phyloP scores from a whole-genome alignment of 495 filamentous ascomycete species.

The Astrothelium macrocarpum region DNA sequence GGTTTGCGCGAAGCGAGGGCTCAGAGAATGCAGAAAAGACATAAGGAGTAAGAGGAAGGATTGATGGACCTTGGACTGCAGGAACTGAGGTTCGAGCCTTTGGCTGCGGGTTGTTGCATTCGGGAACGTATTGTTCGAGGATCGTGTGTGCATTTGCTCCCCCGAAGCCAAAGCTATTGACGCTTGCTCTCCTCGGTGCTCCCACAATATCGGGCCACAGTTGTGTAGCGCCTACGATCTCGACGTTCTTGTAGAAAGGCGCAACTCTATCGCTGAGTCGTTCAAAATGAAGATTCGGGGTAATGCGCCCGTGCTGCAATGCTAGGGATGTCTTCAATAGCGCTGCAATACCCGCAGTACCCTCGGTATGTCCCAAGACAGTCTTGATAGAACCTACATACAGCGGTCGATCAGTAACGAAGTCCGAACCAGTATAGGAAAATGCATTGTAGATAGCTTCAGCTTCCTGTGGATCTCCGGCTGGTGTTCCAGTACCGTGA shows the following conservation, averaged over 20 bases:
- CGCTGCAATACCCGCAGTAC: background rate
- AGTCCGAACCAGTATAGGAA: background rate
- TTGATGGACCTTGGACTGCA: background rate
- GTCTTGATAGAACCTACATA: background rate
- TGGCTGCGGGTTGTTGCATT: background rate
- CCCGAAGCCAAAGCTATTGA: slow-evolving; percentile 1
- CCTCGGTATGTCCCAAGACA: background rate
- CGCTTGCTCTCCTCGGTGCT: background rate
- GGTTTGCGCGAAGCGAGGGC: background rate
- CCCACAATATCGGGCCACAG: background rate
- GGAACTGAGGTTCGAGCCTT: background rate
- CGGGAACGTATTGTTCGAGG: background rate
- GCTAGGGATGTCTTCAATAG: background rate
- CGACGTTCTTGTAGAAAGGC: background rate
- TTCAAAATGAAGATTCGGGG: slow-evolving; percentile 6
- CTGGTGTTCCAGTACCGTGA: background rate
- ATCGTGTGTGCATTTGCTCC: slow-evolving; percentile 11
- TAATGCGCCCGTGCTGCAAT: background rate
- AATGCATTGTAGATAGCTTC: background rate
- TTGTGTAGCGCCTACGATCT: background rate
- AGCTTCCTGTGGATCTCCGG: background rate
- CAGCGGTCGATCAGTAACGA: background rate
- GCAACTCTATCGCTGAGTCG: background rate
- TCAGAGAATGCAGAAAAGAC: background rate
- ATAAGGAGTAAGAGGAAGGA: background rate